phyloP scores from a whole-genome alignment of 2,329 filamentous ascomycete genomes.

The Colletotrichum cordylinicola region DNA sequence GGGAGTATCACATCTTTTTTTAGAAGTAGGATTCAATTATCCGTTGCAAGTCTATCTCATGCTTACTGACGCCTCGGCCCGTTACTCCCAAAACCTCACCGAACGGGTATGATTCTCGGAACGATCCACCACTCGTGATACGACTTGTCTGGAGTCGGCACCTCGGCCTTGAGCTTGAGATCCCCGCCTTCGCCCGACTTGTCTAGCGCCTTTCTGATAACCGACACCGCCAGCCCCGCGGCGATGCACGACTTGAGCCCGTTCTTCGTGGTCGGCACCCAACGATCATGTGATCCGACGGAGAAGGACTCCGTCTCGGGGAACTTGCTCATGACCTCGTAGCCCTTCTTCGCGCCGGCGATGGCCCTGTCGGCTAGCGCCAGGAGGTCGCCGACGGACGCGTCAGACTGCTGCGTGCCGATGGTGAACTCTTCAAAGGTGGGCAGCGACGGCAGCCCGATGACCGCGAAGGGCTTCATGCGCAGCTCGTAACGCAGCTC shows the following conservation, averaged over 20 bases:
- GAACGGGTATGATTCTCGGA: constrained; percentile 47
- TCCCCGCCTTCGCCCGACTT: constrained; percentile 30
- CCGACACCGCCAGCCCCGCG: constrained; percentile 67
- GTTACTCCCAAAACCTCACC: neutral
- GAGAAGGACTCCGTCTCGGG: constrained; percentile 58
- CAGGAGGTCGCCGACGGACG: constrained; percentile 45
- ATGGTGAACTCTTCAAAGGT: constrained; percentile 64
- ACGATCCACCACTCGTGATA: constrained; percentile 73
- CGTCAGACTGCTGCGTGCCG: constrained; percentile 46
- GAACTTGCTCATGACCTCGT: constrained; percentile 62
- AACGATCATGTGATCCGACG: constrained; percentile 64
- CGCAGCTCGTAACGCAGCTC: constrained; percentile 79
- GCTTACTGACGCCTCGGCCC: neutral
- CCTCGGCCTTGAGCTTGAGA: constrained; percentile 52
- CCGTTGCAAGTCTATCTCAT: neutral
- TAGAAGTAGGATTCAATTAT: neutral
- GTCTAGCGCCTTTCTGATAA: constrained; percentile 61
- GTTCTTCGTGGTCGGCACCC: constrained; percentile 64
- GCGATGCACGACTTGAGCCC: constrained; percentile 75
- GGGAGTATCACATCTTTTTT: neutral
- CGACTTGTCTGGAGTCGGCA: constrained; percentile 56
- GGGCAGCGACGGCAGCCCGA: constrained; percentile 73
- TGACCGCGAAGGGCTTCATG: constrained; percentile 80
- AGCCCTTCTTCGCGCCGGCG: constrained; percentile 56
- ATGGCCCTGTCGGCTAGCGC: constrained; percentile 51